Evolutionary conservation across 805 yeast species (phyloP).

Genomic region (Myxozyma sirexii): DNA sequence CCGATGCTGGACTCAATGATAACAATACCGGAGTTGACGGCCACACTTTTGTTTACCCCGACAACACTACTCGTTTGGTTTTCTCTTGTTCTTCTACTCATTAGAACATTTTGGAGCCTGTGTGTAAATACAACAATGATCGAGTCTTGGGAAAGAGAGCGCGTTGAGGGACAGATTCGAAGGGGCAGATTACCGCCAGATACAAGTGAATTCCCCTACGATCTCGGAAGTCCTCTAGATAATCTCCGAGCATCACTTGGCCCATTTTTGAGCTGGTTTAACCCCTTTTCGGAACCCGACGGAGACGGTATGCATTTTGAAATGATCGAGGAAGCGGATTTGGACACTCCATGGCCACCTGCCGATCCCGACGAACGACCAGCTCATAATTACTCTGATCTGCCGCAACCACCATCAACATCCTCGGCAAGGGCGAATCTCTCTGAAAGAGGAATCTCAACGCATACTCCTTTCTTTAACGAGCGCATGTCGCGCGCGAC

Average conservation of each 20-base stretch:
- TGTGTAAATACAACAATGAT: constrained; percentile 81
- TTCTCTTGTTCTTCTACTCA: constrained; percentile 59
- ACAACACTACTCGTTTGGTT: constrained; percentile 61
- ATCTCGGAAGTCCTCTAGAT: constrained; percentile 61
- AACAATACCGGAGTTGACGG: constrained; percentile 58
- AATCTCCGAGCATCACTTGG: constrained; percentile 65
- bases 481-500: background rate
- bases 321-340: constrained; percentile 53
- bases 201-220: constrained; percentile 73
- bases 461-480: background rate
- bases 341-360: constrained; percentile 88
- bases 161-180: constrained; percentile 68
- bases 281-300: constrained; percentile 69
- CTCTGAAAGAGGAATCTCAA: background rate
- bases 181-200: constrained; percentile 32
- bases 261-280: constrained; percentile 62
- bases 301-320: constrained; percentile 63
- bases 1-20: constrained; percentile 49
- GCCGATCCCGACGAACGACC: constrained; percentile 56
- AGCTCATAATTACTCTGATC: background rate
- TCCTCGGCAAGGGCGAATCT: background rate
- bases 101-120: constrained; percentile 61
- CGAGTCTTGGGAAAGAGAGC: constrained; percentile 89
- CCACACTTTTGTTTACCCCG: constrained; percentile 59
- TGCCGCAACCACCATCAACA: background rate